phyloP scores from a whole-genome alignment of 129 eudicot genomes.

The Helianthus annuus region DNA sequence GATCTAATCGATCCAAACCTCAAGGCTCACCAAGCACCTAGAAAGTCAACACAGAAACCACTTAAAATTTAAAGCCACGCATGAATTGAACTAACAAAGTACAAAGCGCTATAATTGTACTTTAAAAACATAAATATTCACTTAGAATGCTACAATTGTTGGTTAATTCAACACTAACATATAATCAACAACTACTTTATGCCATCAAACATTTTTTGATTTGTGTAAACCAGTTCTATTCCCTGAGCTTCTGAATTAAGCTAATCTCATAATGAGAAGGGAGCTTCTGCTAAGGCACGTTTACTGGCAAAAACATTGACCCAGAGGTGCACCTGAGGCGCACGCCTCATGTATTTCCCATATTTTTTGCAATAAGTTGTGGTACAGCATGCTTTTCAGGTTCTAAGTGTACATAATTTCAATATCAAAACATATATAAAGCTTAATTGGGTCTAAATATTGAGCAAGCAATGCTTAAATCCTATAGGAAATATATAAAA shows the following conservation, averaged over 20 bases:
- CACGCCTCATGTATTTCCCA: too few relatives aligned
- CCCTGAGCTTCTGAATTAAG: background rate
- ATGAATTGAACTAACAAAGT: background rate
- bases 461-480: too few relatives aligned
- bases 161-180: background rate
- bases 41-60: background rate
- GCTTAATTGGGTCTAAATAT: too few relatives aligned
- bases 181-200: background rate
- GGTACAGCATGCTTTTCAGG: too few relatives aligned
- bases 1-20: constrained; percentile 5
- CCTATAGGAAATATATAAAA: too few relatives aligned
- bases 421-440: too few relatives aligned
- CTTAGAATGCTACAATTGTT: background rate
- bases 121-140: background rate
- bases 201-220: background rate
- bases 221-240: background rate
- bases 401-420: too few relatives aligned
- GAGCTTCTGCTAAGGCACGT: too few relatives aligned
- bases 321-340: too few relatives aligned
- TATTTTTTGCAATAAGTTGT: too few relatives aligned
- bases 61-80: background rate
- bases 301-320: too few relatives aligned
- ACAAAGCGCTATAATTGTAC: background rate
- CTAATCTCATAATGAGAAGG: background rate
- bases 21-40: constrained; percentile 10